Percentiles rank a stretch among this genome's conserved stretches.
phyloP scores from a whole-genome alignment of 148 eudicot genomes.

The Camellia japonica region DNA sequence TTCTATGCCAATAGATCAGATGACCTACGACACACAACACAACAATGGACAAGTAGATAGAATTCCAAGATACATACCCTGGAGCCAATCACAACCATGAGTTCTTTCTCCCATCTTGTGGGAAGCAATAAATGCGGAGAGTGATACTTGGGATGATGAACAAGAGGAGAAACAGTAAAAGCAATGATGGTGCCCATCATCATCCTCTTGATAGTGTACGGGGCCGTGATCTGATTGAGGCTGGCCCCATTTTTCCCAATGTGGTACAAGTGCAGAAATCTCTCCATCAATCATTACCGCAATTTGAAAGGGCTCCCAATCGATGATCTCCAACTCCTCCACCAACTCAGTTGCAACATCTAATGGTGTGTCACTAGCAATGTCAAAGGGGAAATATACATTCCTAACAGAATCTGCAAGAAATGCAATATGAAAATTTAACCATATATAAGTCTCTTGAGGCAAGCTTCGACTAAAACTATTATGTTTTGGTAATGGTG shows the following conservation, averaged over 20 bases:
- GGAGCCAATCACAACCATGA: constrained; percentile 26
- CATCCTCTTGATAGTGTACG: constrained; percentile 24
- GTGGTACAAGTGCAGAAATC: constrained; percentile 42
- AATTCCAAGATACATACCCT: constrained; percentile 22
- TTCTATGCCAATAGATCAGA: neutral
- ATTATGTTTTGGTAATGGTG: neutral
- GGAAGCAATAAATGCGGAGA: constrained; percentile 19
- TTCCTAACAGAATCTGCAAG: constrained; percentile 36
- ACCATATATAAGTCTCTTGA: neutral
- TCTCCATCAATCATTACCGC: constrained; percentile 50
- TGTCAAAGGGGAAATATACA: constrained; percentile 50
- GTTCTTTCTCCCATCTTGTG: constrained; percentile 8
- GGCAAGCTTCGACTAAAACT: neutral
- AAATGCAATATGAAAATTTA: neutral
- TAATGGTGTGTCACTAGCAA: constrained; percentile 36
- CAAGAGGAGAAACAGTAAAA: constrained; percentile 29
- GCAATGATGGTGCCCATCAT: constrained; percentile 26
- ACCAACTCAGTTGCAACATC: constrained; percentile 55
- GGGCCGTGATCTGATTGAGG: constrained; percentile 19
- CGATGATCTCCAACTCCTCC: constrained; percentile 48
- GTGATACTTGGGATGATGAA: constrained; percentile 44
- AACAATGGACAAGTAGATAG: neutral
- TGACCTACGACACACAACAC: neutral
- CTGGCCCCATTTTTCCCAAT: constrained; percentile 30
- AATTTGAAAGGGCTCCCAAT: constrained; percentile 47